phyloP scores from a whole-genome alignment of 352 stramenopile genomes.

The Globisporangium irregulare region DNA sequence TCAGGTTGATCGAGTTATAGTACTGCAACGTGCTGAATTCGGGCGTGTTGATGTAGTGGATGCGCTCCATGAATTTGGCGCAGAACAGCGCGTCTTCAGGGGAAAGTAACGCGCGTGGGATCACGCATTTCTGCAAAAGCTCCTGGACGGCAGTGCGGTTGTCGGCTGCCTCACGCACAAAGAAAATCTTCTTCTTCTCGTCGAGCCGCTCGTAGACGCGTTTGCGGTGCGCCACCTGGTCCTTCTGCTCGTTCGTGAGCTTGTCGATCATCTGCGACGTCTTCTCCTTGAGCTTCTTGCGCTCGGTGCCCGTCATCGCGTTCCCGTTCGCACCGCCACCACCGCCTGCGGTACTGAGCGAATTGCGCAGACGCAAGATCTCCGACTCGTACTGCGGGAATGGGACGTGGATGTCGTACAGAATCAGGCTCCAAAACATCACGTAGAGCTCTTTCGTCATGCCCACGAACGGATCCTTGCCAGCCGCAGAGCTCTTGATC shows the following conservation, averaged over 20 bases:
- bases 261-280: constrained; percentile 77
- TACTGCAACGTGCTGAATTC: constrained; percentile 80
- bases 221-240: constrained; percentile 82
- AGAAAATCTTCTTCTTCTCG: constrained; percentile 67
- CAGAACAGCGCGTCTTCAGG: constrained; percentile 83
- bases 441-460: constrained; percentile 77
- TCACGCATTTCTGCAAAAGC: constrained; percentile 78
- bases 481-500: constrained; percentile 25
- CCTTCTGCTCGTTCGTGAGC: constrained; percentile 81
- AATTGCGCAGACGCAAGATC: constrained; percentile 69
- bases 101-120: constrained; percentile 71
- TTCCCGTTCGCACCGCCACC: constrained; percentile 13
- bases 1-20: constrained; percentile 74
- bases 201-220: constrained; percentile 79
- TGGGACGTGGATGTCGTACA: constrained; percentile 87
- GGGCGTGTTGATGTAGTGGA: constrained; percentile 73
- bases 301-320: constrained; percentile 43
- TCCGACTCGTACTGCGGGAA: constrained; percentile 85
- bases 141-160: constrained; percentile 57
- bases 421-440: constrained; percentile 83
- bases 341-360: constrained; percentile 34
- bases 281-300: constrained; percentile 83
- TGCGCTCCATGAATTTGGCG: constrained; percentile 82
- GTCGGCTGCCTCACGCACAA: constrained; percentile 34
- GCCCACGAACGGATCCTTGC: constrained; percentile 51